A percentile compares a stretch with the other conserved stretches of the same genome.
These are phyloP conservation scores for Ensete ventricosum DNA, from an alignment of 176 grass and related monocot species.

Conservation along the genomic window DNA sequence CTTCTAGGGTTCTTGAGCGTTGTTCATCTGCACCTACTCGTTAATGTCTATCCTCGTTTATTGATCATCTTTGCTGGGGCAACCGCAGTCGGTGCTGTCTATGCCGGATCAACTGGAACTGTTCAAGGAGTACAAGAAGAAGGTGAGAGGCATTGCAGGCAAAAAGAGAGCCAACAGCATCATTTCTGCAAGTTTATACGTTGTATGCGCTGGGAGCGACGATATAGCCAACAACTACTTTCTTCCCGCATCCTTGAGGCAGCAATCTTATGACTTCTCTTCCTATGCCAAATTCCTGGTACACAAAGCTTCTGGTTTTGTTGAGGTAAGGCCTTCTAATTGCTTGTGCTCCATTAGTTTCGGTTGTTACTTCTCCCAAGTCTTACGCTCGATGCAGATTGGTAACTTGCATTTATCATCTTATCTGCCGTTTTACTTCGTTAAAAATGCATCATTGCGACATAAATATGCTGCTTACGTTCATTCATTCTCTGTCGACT, in stretches of 20 bases:
- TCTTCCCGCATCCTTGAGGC: slow-evolving; percentile 6
- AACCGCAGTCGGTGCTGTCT: slow-evolving; percentile 11
- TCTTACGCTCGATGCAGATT: too few relatives aligned
- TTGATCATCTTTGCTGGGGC: background rate
- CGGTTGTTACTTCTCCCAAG: too few relatives aligned
- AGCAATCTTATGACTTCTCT: slow-evolving; percentile 30
- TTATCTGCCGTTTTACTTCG: too few relatives aligned
- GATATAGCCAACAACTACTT: slow-evolving; percentile 61
- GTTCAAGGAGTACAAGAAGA: slow-evolving; percentile 45
- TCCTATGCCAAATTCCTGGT: slow-evolving; percentile 39
- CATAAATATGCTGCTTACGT: too few relatives aligned
- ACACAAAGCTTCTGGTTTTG: slow-evolving; percentile 27
- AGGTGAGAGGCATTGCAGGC: slow-evolving; percentile 30
- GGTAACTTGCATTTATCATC: too few relatives aligned
- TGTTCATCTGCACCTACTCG: too few relatives aligned
- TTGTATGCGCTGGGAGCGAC: slow-evolving; percentile 34
- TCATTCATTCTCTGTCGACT: too few relatives aligned
- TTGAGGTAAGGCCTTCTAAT: slow-evolving; percentile 22
- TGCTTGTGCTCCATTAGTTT: background rate
- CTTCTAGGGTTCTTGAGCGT: too few relatives aligned
- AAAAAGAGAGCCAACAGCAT: slow-evolving; percentile 22
- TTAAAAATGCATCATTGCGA: too few relatives aligned
- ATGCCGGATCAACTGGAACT: slow-evolving; percentile 34
- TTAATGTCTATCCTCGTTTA: too few relatives aligned
- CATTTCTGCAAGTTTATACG: slow-evolving; percentile 26